phyloP scores from a whole-genome alignment of 768 basidiomycete species.

The Sarcodon aspratus region DNA sequence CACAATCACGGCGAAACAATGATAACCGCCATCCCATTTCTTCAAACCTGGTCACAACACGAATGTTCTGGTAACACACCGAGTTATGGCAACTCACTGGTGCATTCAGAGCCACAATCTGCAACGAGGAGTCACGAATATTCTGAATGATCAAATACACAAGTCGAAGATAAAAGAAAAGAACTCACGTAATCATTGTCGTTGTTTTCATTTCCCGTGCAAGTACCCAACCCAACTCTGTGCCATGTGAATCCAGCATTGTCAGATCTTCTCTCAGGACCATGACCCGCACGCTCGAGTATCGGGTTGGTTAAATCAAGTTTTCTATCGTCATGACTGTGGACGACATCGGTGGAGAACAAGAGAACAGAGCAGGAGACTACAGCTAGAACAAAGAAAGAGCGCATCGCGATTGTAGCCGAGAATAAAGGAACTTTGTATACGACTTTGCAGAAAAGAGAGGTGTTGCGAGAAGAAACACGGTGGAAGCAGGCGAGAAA shows the following conservation, averaged over 20 bases:
- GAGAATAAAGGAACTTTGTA: too few relatives aligned
- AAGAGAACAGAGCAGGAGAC: too few relatives aligned
- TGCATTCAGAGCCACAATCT: conserved; percentile 43
- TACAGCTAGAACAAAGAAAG: too few relatives aligned
- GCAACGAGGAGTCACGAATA: background rate
- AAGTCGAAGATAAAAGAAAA: background rate
- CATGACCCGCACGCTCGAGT: too few relatives aligned
- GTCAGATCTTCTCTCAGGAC: too few relatives aligned
- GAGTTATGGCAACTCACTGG: conserved; percentile 8
- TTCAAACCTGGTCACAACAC: conserved; percentile 26
- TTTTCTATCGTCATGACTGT: too few relatives aligned
- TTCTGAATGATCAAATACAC: background rate
- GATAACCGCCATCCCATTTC: conserved; percentile 36
- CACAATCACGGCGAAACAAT: conserved; percentile 52
- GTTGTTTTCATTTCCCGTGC: conserved; percentile 8
- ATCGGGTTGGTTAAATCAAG: too few relatives aligned
- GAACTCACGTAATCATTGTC: conserved; percentile 10
- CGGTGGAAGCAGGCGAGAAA: too few relatives aligned
- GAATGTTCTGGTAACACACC: conserved; percentile 1
- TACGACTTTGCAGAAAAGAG: too few relatives aligned
- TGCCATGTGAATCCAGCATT: conserved; percentile 11
- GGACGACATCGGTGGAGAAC: too few relatives aligned
- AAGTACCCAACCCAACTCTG: conserved; percentile 12
- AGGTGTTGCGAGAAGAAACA: too few relatives aligned
- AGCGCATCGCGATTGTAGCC: too few relatives aligned